Base-by-base conservation (phyloP, 371 early-diverging fungal species). In the Apophysomyces elegans region DNA sequence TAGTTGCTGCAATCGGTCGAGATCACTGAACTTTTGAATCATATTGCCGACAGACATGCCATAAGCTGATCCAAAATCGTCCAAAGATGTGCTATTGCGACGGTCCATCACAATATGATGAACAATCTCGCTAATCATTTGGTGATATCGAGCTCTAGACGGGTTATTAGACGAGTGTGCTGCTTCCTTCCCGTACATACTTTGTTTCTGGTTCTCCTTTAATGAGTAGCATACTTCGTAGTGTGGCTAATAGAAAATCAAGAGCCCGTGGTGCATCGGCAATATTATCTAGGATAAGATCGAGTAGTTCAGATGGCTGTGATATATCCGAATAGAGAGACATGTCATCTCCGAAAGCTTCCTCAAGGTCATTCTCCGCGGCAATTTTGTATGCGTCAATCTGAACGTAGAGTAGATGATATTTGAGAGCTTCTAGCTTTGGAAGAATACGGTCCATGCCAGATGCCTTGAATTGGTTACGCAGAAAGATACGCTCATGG, bases 81-180 rank as follows among this genome's bases (percentile, higher is more conserved):
- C 64, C 3, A 26, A 38, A 9, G 56, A 38, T 4, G 58, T 56
- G n/a, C 59, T 58, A 3, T 80, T 77, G 56, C 90, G 86, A 14
- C 91, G 81, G 63, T 95, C 93, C 74, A 94, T 84, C 1, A 95
- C 93, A 6, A 95, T 85, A 62, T 94, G 90, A 5, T 88, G 82
- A n/a, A 93, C 84, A 36, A 93, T 77, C 37, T 88, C 82, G 67
- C 92, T 92, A 58, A 95, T 87, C 38, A 93, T 77, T 63, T 91
- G 93, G 67, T 90, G 90, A 71, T 92, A 94, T 45, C 88, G 84
- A 12, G 77, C 84, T 32, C 38, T 57, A 35, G 21, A 47, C 56
- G 56, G 21, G n/a, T n/a, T 7, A 21, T 8, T n/a, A 18, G 21
- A 21, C 21, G 21, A n/a, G 12, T 21, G 5, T 6, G 2, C n/a